Base-by-base conservation (phyloP, 2,329 filamentous ascomycete genomes). In the Cytospora chrysosperma region DNA sequence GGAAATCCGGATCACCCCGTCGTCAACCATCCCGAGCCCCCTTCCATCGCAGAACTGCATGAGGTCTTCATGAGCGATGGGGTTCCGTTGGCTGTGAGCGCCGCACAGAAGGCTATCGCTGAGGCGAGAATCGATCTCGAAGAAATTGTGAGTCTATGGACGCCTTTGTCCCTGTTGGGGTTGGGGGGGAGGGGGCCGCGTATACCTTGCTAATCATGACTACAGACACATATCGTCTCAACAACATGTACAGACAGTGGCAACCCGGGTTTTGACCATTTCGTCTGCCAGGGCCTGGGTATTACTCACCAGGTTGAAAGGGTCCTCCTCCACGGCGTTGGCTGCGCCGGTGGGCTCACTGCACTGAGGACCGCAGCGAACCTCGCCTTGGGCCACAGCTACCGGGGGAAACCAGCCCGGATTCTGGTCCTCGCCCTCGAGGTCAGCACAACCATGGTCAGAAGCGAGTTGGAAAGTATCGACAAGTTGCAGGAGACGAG, bases 181-280 rank as follows among this genome's bases (percentile, higher is more conserved):
- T 13, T 24, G 17, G 28, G 34, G 5, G 32, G 56, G 5, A 3
- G n/a, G n/a, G n/a, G n/a, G n/a, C n/a, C n/a, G n/a, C 27, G 50
- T 1, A n/a, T 56, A 15, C 19, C 26, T 40, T 15, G 34, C 62
- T 64, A 17, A 64, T 17, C 19, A 17, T 9, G 15, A 8, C n/a
- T 4, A 3, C n/a, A 66, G 64, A 90, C 87, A 3, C 88, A 90
- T 69, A 79, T 89, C 49, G 86, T 90, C 10, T 83, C 86, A 27
- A 88, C 86, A 0, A 89, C 87, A 6, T 90, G 88, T 71, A 90
- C 87, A 10, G 85, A 90, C 71, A 88, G 85, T 67, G 86, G 86
- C 19, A 90, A 89, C 71, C 87, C 87, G 0, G 87, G 87, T 1
- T 90, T 86, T 70, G 88, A 90, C 68, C 85, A 89, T 72, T 88